These are phyloP conservation scores for Magnusiomyces tetraspermus DNA, from an alignment of 1,139 yeast genomes.

Conservation along the genomic window DNA sequence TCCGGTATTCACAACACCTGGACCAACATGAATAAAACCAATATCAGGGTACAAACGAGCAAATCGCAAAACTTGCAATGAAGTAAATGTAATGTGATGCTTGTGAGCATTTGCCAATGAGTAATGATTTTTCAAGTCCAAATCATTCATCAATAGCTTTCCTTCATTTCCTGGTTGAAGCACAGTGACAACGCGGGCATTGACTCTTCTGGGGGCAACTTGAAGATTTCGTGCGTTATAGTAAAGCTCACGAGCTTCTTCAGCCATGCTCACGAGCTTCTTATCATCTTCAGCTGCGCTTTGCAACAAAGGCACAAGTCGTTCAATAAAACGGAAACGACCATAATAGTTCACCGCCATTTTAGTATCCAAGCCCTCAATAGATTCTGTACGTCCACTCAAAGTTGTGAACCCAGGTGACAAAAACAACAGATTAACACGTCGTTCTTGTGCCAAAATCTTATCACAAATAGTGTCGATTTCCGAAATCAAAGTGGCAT, in stretches of 20 bases:
- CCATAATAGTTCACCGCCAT: constrained; percentile 27
- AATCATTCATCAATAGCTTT: constrained; percentile 20
- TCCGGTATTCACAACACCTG: constrained; percentile 27
- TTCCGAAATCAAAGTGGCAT: constrained; percentile 22
- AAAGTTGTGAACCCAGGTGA: constrained; percentile 23
- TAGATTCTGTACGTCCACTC: constrained; percentile 23
- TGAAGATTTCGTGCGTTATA: not conserved
- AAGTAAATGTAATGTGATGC: constrained; percentile 18
- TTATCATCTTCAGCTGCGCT: constrained; percentile 22
- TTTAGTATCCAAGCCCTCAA: constrained; percentile 27
- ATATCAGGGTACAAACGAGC: constrained; percentile 25
- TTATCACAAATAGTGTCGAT: constrained; percentile 20
- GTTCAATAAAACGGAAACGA: constrained; percentile 24
- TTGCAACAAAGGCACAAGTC: constrained; percentile 23
- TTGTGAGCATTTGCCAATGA: constrained; percentile 13
- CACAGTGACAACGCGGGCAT: constrained; percentile 27
- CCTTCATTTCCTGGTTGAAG: constrained; percentile 26
- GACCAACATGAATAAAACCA: constrained; percentile 25
- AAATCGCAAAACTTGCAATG: constrained; percentile 22
- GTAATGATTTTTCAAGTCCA: constrained; percentile 21
- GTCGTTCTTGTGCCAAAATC: constrained; percentile 20
- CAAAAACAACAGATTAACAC: constrained; percentile 25
- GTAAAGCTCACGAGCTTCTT: not conserved
- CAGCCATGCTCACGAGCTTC: constrained; percentile 18
- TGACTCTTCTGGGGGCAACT: not conserved